Percentiles rank a stretch among this genome's conserved stretches.
These are phyloP conservation scores for Apiotrichum domesticum DNA, from an alignment of 1,284 basidiomycete genomes.

Conservation along the genomic window DNA sequence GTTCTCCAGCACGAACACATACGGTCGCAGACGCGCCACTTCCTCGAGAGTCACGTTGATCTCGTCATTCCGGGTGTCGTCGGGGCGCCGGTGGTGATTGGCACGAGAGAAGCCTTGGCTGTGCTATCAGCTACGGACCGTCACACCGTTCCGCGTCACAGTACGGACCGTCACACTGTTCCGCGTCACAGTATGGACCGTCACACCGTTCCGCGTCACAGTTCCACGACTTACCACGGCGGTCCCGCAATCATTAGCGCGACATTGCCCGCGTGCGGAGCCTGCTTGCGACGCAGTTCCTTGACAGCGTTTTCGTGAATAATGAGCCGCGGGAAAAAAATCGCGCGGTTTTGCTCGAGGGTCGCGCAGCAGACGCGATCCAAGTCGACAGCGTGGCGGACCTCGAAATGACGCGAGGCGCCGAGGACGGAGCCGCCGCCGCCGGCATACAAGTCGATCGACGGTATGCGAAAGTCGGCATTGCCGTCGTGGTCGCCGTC, in stretches of 20 bases:
- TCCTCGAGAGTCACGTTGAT: constrained; percentile 16
- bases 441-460: constrained; percentile 32
- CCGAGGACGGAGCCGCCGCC: constrained; percentile 27
- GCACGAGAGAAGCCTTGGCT: constrained; percentile 30
- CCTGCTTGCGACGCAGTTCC: background rate
- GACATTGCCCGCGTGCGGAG: background rate
- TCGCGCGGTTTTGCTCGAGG: constrained; percentile 5
- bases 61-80: constrained; percentile 25
- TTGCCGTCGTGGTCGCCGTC: no score
- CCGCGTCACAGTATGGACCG: background rate
- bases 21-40: constrained; percentile 19
- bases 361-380: constrained; percentile 17
- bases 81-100: constrained; percentile 14
- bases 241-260: constrained; percentile 23
- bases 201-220: background rate
- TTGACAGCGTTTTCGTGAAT: constrained; percentile 1
- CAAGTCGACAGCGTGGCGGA: constrained; percentile 21
- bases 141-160: background rate
- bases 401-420: constrained; percentile 17
- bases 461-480: constrained; percentile 7
- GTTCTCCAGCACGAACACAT: constrained; percentile 31
- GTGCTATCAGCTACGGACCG: no score
- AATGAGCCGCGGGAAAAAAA: background rate
- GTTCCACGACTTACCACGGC: constrained; percentile 24
- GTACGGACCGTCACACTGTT: background rate